Base-by-base conservation (phyloP, 805 yeast genomes). In the Helenozyma rhizophorensis region DNA sequence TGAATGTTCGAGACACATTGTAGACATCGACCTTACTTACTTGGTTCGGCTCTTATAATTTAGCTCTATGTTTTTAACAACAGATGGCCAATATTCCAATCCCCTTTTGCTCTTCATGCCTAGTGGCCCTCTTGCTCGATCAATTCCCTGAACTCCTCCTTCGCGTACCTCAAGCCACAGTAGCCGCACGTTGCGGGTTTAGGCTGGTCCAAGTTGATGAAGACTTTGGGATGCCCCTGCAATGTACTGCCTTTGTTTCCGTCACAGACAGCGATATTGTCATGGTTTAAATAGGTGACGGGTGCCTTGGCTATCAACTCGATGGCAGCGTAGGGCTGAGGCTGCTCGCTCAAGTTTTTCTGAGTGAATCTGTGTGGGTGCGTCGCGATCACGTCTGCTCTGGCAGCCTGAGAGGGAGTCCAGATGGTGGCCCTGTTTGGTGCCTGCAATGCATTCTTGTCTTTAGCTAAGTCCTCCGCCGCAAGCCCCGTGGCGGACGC, bases 181-280 rank as follows among this genome's bases (percentile, higher is more conserved):
- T 85, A 85, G 7, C 86, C 86, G 63, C 95, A 85, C 13, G 83
- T 67, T 32, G 77, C 74, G 10, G 83, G 71, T 40, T 78, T 76
- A 25, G 86, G 82, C 54, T 76, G 78, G 56, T 85, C 95, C 53
- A 86, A 71, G 58, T 84, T 84, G 59, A 85, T 84, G 56, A 62
- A 85, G 14, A 85, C 76, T 56, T 80, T 82, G 27, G 95, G 95
- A 56, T 85, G 95, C 13, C 95, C 95, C 48, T 78, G 83, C 50
- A 75, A 77, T 14, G 70, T 66, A 37, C 64, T 67, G 9, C 83
- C 83, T 47, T 70, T 78, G 45, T 83, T 80, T 24, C 95, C 95
- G 49, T 83, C 85, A 56, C 95, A 86, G 12, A 81, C 90, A 1
- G 95, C 95, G 32, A 78, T 58, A 48, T 77, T 70, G 13, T 64